Evolutionary conservation across 129 eudicot genomes (phyloP).

Genomic region (Lactuca saligna): DNA sequence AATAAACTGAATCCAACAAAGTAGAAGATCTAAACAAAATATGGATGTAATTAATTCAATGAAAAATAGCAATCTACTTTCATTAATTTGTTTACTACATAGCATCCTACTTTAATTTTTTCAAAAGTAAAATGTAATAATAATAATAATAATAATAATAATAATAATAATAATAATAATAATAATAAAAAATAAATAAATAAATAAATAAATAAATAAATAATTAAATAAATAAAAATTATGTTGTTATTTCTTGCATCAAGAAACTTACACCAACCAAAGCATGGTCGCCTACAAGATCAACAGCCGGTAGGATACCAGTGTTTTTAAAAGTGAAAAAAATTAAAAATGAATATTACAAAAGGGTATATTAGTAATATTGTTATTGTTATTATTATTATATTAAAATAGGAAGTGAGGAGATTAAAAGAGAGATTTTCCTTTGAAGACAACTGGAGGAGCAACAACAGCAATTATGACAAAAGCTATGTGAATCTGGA

Average conservation of each 20-base stretch:
- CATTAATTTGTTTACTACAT: too few relatives aligned
- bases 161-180: too few relatives aligned
- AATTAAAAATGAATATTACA: slow-evolving; percentile 5
- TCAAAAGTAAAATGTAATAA: too few relatives aligned
- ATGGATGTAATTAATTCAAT: slow-evolving; percentile 9
- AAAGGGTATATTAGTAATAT: too few relatives aligned
- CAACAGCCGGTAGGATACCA: slow-evolving; percentile 88
- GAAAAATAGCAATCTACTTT: too few relatives aligned
- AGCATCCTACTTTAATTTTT: too few relatives aligned
- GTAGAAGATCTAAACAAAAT: slow-evolving; percentile 69
- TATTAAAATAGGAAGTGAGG: neutral
- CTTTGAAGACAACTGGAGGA: slow-evolving; percentile 86
- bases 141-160: too few relatives aligned
- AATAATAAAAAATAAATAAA: too few relatives aligned
- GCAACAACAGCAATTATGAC: slow-evolving; percentile 85
- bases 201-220: too few relatives aligned
- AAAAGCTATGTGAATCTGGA: slow-evolving; percentile 81
- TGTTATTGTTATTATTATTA: too few relatives aligned
- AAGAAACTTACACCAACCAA: slow-evolving; percentile 80
- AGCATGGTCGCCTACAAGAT: slow-evolving; percentile 60
- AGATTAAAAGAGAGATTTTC: slow-evolving; percentile 88
- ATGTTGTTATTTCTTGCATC: neutral
- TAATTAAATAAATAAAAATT: too few relatives aligned
- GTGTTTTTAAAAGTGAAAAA: slow-evolving; percentile 46
- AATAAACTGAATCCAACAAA: slow-evolving; percentile 91